Base-by-base conservation (phyloP, 2,329 filamentous ascomycete species). In the Cadophora gregata region DNA sequence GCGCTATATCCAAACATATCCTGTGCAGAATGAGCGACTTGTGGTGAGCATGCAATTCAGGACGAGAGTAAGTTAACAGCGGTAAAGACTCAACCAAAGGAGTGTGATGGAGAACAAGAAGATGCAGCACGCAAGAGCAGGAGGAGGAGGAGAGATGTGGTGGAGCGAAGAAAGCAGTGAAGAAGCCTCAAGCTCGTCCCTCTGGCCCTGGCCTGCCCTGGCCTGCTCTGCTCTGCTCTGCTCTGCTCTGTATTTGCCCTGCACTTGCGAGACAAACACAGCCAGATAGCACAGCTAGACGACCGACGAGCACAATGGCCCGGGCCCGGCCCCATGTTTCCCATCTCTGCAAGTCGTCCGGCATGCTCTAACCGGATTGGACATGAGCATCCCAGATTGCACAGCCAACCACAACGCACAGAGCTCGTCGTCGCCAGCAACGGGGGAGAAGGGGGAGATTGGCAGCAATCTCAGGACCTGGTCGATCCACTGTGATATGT, bases 1-100 rank as follows among this genome's bases (percentile, higher is more conserved):
- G 25, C 31, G 42, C 61, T 47, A 21, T 62, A 62, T 64, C 65
- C 65, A 61, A 56, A 42, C 56, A 64, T 67, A 24, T 67, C 61
- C 56, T 21, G 47, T 16, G n/a, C 27, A 21, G 42, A 62, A 67
- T 38, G 65, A 67, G 62, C 45, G 56, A 62, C 56, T 64, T 58
- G 62, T n/a, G 62, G 58, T 64, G 60, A 67, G 61, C 25, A 53
- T 48, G 24, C 31, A 51, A 36, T 36, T 19, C 42, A 14, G 45
- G 48, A 53, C 3, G 27, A 29, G 21, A 33, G 21, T 24, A n/a
- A n/a, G n/a, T n/a, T n/a, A 29, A 56, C 51, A 25, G 21, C n/a
- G n/a, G 50, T 42, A 16, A 50, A 55, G 21, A 58, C 53, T 53
- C 51, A 38, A 48, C 50, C 38, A 58, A 63, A 63, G 14, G 62